Evolutionary conservation across 495 filamentous ascomycete species (phyloP).

Genomic region (Daldinia bambusicola): DNA sequence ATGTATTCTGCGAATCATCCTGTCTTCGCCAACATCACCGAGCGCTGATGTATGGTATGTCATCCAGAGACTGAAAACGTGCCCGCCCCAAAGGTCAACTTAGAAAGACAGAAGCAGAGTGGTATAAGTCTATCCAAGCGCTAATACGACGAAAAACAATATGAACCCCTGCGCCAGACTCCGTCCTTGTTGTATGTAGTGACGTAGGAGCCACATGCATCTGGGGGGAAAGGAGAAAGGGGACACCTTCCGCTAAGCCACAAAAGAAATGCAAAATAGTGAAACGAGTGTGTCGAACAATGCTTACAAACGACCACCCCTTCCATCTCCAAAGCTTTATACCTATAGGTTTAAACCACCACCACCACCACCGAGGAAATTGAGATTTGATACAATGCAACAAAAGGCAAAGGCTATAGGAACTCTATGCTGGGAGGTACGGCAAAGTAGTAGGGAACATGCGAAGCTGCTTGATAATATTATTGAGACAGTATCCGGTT

Average conservation of each 20-base stretch:
- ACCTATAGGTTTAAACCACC: background rate
- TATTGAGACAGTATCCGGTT: background rate
- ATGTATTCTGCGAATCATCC: background rate
- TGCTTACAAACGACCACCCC: constrained; percentile 7
- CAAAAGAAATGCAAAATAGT: constrained; percentile 22
- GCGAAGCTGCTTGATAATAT: background rate
- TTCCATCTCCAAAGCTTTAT: constrained; percentile 1
- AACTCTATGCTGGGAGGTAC: background rate
- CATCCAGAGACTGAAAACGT: background rate
- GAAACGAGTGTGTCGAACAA: constrained; percentile 28
- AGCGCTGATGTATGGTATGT: background rate
- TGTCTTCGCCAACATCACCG: constrained; percentile 6
- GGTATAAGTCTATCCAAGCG: constrained; percentile 41
- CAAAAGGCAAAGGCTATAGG: background rate
- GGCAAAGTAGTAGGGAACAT: background rate
- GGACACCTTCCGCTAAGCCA: constrained; percentile 12
- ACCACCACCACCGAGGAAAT: background rate
- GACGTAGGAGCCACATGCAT: constrained; percentile 32
- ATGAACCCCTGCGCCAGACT: constrained; percentile 22
- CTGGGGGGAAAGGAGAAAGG: constrained; percentile 6
- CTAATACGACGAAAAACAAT: constrained; percentile 3
- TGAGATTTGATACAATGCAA: constrained; percentile 11
- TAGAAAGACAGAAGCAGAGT: constrained; percentile 8
- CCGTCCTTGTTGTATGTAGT: constrained; percentile 28
- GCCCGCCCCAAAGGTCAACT: background rate